Percentiles rank a stretch among this genome's conserved stretches.
Conservation (phyloP, 1,284 basidiomycete genomes). For the Nidula niveotomentosa region DNA sequence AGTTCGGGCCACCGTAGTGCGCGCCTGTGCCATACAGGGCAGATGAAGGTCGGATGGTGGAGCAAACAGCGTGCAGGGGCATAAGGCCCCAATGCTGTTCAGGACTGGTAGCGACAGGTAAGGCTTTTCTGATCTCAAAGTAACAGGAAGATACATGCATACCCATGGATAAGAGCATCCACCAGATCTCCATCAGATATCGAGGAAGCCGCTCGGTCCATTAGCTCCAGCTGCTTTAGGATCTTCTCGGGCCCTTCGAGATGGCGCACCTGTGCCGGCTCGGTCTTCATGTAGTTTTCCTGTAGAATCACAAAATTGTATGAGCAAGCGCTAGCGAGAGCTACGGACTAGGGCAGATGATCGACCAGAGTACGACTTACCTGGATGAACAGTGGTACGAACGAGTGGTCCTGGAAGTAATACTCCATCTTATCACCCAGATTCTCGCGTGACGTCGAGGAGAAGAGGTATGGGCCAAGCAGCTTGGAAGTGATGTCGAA, state of each 20-base stretch:
- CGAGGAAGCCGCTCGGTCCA: conserved; percentile 86
- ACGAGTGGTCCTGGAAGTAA: conserved; percentile 95
- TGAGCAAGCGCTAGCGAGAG: no score
- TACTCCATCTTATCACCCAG: conserved; percentile 93
- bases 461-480: conserved; percentile 89
- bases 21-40: conserved; percentile 74
- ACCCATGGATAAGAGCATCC: conserved; percentile 94
- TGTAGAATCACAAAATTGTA: conserved; percentile 25
- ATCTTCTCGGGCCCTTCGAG: conserved; percentile 63
- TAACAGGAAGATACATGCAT: conserved; percentile 7
- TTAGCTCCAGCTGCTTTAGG: conserved; percentile 77
- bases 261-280: conserved; percentile 63
- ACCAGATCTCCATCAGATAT: conserved; percentile 97
- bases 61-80: conserved; percentile 91
- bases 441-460: conserved; percentile 76
- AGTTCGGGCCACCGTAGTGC: conserved; percentile 67
- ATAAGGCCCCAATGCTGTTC: conserved; percentile 98
- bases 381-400: conserved; percentile 95
- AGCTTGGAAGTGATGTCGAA: conserved; percentile 88
- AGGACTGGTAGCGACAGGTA: conserved; percentile 43
- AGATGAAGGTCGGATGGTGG: conserved; percentile 85
- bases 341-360: no score
- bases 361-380: conserved; percentile 33
- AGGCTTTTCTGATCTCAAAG: conserved; percentile 3
- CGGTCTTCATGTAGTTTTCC: conserved; percentile 91